phyloP scores from a whole-genome alignment of 83 land plant genomes.

The Thuja plicata region DNA sequence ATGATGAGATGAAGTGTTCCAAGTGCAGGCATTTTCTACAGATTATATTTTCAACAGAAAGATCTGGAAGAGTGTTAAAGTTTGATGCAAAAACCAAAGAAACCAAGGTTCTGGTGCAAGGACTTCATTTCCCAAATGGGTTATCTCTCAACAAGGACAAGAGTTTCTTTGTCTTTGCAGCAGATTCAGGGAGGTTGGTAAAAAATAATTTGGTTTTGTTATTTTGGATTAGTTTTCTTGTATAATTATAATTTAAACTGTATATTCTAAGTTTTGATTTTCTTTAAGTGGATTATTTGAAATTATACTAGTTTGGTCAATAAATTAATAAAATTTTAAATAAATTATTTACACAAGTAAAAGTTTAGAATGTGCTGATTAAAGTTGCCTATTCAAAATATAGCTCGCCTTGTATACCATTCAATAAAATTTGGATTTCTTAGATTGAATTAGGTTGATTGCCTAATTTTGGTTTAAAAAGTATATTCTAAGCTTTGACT shows the following conservation, averaged over 20 bases:
- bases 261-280: too few species aligned
- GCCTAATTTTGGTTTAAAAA: too few species aligned
- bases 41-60: conserved; percentile 43
- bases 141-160: conserved; percentile 64
- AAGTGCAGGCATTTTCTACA: conserved; percentile 46
- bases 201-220: background rate
- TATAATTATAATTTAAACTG: background rate
- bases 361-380: too few species aligned
- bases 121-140: conserved; percentile 67
- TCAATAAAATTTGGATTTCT: too few species aligned
- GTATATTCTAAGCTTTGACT: too few species aligned
- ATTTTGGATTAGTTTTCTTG: background rate
- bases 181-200: conserved; percentile 26
- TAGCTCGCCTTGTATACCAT: too few species aligned
- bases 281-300: too few species aligned
- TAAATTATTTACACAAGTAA: too few species aligned
- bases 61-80: conserved; percentile 65
- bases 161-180: conserved; percentile 49
- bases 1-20: background rate
- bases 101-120: conserved; percentile 41
- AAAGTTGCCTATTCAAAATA: too few species aligned
- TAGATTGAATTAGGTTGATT: too few species aligned
- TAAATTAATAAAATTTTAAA: too few species aligned
- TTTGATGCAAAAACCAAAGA: conserved; percentile 42
- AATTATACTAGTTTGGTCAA: too few species aligned